Evolutionary conservation across 2,329 filamentous ascomycete genomes (phyloP).

Genomic region (Rutstroemia sp.): DNA sequence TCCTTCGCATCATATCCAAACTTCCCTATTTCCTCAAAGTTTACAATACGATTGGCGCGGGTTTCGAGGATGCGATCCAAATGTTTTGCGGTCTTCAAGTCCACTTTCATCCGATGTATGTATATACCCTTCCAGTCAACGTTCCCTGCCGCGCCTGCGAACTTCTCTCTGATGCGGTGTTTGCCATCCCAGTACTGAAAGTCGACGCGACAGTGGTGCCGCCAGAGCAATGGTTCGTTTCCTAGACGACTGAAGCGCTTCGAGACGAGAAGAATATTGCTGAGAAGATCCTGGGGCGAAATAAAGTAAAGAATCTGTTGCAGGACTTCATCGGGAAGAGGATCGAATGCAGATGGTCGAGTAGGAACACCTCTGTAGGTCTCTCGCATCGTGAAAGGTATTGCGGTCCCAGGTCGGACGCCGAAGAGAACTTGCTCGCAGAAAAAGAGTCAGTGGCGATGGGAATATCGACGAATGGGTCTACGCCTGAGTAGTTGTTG

Average conservation of each 20-base stretch:
- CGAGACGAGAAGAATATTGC: slow-evolving; percentile 46
- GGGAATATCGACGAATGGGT: no score
- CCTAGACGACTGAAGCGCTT: slow-evolving; percentile 57
- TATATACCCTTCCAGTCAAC: slow-evolving; percentile 72
- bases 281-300: slow-evolving; percentile 46
- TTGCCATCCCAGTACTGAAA: slow-evolving; percentile 70
- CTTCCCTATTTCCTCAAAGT: slow-evolving; percentile 62
- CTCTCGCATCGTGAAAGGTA: background rate
- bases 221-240: slow-evolving; percentile 73
- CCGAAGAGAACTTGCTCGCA: no score
- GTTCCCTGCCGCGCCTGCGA: slow-evolving; percentile 43
- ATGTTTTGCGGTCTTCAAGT: slow-evolving; percentile 42
- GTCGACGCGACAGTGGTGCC: slow-evolving; percentile 57
- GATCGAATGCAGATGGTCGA: slow-evolving; percentile 1
- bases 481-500: no score
- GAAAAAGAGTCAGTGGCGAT: no score
- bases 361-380: background rate
- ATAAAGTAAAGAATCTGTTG: slow-evolving; percentile 65
- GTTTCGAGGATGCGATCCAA: slow-evolving; percentile 65
- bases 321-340: slow-evolving; percentile 72
- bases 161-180: slow-evolving; percentile 52
- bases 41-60: slow-evolving; percentile 61
- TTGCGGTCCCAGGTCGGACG: no score
- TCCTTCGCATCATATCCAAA: slow-evolving; percentile 87
- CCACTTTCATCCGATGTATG: slow-evolving; percentile 44